Percentiles rank a stretch among this genome's conserved stretches.
phyloP scores from a whole-genome alignment of 169 alveolate species.

The Ichthyophthirius multifiliis region DNA sequence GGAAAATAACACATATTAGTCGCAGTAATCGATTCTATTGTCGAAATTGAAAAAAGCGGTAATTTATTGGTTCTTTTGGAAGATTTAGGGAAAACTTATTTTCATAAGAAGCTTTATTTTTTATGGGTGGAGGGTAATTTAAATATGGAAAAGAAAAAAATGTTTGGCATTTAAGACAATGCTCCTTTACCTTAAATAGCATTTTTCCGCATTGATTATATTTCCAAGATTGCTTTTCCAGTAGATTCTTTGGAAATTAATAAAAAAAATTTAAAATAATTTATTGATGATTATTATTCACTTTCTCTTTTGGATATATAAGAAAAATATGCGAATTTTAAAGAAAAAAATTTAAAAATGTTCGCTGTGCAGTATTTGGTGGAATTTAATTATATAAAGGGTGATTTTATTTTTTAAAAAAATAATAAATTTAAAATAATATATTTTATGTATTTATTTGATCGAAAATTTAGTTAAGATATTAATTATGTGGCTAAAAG shows the following conservation, averaged over 20 bases:
- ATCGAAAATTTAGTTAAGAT: too few species aligned
- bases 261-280: background rate
- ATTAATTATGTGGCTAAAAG: too few species aligned
- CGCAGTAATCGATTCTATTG: background rate
- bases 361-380: too few species aligned
- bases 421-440: too few species aligned
- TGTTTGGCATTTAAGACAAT: background rate
- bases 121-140: slow-evolving; percentile 1
- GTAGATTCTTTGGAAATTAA: background rate
- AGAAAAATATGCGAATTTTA: background rate
- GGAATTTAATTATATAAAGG: too few species aligned
- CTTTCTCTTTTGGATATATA: background rate
- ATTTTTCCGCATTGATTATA: background rate
- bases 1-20: background rate
- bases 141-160: background rate
- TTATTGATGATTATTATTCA: background rate
- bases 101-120: background rate
- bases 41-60: background rate
- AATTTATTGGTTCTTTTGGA: background rate
- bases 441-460: too few species aligned
- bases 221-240: background rate
- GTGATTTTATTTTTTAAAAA: too few species aligned
- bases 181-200: background rate
- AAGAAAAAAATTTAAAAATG: too few species aligned
- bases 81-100: background rate